These are phyloP conservation scores for Ceratobasidium sp. DNA, from an alignment of 1,284 basidiomycete species.

Conservation along the genomic window DNA sequence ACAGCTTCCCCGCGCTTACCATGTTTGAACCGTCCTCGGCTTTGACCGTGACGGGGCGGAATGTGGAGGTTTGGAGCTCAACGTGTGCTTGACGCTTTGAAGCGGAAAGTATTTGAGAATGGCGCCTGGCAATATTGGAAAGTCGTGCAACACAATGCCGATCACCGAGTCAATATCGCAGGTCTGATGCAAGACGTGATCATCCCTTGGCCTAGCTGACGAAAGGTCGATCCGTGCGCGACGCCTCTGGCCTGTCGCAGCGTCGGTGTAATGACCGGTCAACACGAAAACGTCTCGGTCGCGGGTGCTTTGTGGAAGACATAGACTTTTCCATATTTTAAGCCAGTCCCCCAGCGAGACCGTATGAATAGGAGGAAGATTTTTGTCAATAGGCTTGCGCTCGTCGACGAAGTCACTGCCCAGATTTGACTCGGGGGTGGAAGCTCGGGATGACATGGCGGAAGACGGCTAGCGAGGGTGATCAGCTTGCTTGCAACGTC, in stretches of 20 bases:
- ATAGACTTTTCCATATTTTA: background rate
- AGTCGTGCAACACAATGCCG: background rate
- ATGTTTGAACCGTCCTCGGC: background rate
- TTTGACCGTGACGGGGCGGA: background rate
- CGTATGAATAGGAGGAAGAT: background rate
- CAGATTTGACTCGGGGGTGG: background rate
- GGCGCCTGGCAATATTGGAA: background rate
- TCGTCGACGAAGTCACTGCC: background rate
- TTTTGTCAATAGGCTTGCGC: constrained; percentile 6
- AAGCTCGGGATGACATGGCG: background rate
- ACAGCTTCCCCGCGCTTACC: background rate
- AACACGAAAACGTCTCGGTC: constrained; percentile 9
- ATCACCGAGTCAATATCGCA: constrained; percentile 26
- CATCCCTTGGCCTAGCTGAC: background rate
- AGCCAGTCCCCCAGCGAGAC: background rate
- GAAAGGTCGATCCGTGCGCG: background rate
- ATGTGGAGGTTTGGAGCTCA: constrained; percentile 4
- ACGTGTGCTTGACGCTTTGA: constrained; percentile 5
- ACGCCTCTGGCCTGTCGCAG: background rate
- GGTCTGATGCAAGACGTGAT: background rate
- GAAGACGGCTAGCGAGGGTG: too few relatives aligned
- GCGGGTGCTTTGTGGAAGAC: too few relatives aligned
- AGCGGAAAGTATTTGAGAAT: constrained; percentile 14
- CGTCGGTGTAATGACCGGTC: constrained; percentile 3
- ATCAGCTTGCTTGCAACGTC: too few relatives aligned